Base-by-base conservation (phyloP, 208 protist genomes). In the Porcisia deanei region DNA sequence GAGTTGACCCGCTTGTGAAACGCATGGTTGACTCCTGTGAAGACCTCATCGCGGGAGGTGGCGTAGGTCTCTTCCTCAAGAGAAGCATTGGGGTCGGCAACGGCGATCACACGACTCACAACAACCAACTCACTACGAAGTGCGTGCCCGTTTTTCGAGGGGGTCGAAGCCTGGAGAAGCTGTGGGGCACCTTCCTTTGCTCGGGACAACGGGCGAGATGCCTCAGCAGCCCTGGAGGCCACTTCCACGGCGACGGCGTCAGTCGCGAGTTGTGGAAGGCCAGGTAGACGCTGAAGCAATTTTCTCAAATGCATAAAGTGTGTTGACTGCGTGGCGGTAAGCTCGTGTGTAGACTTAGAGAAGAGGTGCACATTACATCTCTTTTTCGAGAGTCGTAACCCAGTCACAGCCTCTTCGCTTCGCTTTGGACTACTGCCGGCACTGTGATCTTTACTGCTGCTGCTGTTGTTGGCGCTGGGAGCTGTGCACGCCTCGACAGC, bases 11-110 rank as follows among this genome's bases (percentile, higher is more conserved):
- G 54, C 47, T 82, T 76, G 79, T 97, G 90, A 39, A 91, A 76
- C 0, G 90, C 88, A 66, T 94, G 81, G 75, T 97, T 97, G 34
- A 97, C 87, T 6, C 93, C 93, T 6, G 85, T 91, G 59, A 86
- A 84, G n/a, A 61, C 65, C 37, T 72, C 58, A 14, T 58, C 77
- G 9, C 73, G 45, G 20, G n/a, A 45, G 10, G 34, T 41, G 53
- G 6, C n/a, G 49, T 18, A 14, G 64, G 25, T 37, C 34, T 20
- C 34, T 25, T 47, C n/a, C 10, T n/a, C 18, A 58, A 25, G 30
- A 39, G 6, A 16, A 1, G 22, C 30, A 16, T 58, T 16, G 7
- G n/a, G n/a, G 37, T 63, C 25, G n/a, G n/a, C 7, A 60, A 34
- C 45, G 9, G 73, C 18, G n/a, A 77, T 52, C 14, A 77, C 77